Evolutionary conservation across 73 alveolate genomes (phyloP), one percentile per base, ranked within the genome.

Genomic region (Halteria grandinella): DNA sequence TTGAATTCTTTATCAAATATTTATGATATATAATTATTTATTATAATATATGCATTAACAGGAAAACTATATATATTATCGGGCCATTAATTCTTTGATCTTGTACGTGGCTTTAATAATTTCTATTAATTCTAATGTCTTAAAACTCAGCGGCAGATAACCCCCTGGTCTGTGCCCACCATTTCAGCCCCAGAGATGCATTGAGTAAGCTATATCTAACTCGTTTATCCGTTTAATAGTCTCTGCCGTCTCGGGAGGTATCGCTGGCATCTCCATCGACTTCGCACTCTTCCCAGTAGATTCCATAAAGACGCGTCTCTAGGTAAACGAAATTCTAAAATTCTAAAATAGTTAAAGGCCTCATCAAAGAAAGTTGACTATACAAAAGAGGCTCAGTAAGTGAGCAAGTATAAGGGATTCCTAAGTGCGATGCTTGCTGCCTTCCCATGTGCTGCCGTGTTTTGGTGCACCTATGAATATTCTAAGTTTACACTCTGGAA

Each of bases 391-490:
- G 97, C 97, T 31, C 48, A 73, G 75, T 54, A 72, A 20, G 90
- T 83, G 0, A 87, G 86, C 62, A 91, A 86, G 55, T 90, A 86
- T 82, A 74, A 80, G 49, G 97, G 97, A 32, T 76, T 90, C 17
- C 12, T 86, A 18, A 63, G 89, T 29, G 84, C 97, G 12, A 86
- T 87, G 83, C 34, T 81, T 27, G 97, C 94, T n/a, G 73, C 94
- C 0, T 89, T 89, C 55, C 97, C 97, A 15, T 89, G 97, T 37
- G 97, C 97, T 0, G 97, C 91, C 8, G 59, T 62, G 41, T 90
- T 90, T 76, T 90, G 89, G 87, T 55, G 85, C 32, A 62, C 94
- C 28, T 90, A 90, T 50, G 97, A 90, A 73, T 47, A 70, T 10
- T 69, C 85, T 73, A 90, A 90, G 66, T 52, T 49, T 64, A 57